Base-by-base conservation (phyloP, 768 basidiomycete genomes). In the Cystobasidium ongulense region DNA sequence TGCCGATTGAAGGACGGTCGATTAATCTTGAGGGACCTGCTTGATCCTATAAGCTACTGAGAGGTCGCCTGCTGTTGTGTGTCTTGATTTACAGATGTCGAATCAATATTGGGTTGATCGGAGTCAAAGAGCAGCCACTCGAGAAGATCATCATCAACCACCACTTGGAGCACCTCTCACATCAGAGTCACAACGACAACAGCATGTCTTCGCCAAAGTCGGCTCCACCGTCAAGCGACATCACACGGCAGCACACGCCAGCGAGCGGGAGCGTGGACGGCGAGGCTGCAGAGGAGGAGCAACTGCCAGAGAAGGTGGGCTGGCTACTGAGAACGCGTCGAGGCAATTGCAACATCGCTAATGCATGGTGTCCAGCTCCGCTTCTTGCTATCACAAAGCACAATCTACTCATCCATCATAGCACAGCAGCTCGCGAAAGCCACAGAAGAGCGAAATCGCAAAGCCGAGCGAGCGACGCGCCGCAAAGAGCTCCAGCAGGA, bases 381-480 rank as follows among this genome's bases (percentile, higher is more conserved):
- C 4, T 46, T 38, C 43, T 27, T 54, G 21, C 67, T 74, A 21
- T 46, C 50, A 23, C 63, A 52, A 18, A 35, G 31, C 43, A 57
- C 36, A 11, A 67, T 74, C 41, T 53, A 64, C 39, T 74, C 63
- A 38, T 38, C 64, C 27, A 70, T 67, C 36, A 76, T 72, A 27
- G 74, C 75, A n/a, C 74, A 75, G 23, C 74, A 75, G 50, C 67
- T 76, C 59, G 25, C 36, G 10, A 23, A 66, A 38, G 74, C 68
- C 54, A 54, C 65, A n/a, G 59, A 61, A 38, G 74, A 75, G 21
- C 59, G 73, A 43, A 52, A 62, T 2, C 29, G 62, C 57, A 35
- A 67, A 25, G 57, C 50, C 25, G 64, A 54, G 29, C 33, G 29
- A 67, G 65, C 27, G 41, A 53, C 65, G 50, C 65, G 65, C 43